Evolutionary conservation across 2,329 filamentous ascomycete genomes (phyloP).

Genomic region (Colletotrichum sp.): DNA sequence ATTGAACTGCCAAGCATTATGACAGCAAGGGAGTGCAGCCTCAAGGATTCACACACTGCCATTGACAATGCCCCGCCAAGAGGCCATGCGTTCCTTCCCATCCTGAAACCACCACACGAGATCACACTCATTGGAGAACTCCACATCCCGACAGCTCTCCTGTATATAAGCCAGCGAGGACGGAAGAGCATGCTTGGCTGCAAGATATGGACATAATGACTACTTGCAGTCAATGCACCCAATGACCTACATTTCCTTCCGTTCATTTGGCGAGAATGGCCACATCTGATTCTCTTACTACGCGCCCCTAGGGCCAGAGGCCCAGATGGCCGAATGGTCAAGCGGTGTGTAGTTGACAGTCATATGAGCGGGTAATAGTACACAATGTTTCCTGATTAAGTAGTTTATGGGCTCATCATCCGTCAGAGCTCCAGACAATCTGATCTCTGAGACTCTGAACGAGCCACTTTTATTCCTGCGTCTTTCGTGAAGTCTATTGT

Average conservation of each 20-base stretch:
- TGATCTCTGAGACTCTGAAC: neutral
- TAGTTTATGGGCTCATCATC: neutral
- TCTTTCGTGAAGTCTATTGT: neutral
- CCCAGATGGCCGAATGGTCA: neutral
- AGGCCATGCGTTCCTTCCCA: neutral
- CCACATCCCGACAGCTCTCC: neutral
- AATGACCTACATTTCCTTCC: neutral
- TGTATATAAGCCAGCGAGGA: neutral
- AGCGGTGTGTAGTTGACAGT: neutral
- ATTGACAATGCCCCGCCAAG: neutral
- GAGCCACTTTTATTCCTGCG: neutral
- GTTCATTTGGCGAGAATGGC: neutral
- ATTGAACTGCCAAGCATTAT: neutral
- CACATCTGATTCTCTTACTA: neutral
- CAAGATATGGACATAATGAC: neutral
- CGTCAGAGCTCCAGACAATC: neutral
- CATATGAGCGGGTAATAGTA: neutral
- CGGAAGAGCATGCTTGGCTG: neutral
- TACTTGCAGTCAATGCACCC: neutral
- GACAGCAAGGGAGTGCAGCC: neutral
- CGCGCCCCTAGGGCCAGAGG: neutral
- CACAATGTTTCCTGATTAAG: neutral
- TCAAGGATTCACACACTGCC: neutral
- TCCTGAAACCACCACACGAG: neutral
- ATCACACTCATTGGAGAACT: neutral